Evolutionary conservation across 768 basidiomycete genomes (phyloP), one percentile per base, ranked within the genome.

Genomic region (Serpula lacrymans): DNA sequence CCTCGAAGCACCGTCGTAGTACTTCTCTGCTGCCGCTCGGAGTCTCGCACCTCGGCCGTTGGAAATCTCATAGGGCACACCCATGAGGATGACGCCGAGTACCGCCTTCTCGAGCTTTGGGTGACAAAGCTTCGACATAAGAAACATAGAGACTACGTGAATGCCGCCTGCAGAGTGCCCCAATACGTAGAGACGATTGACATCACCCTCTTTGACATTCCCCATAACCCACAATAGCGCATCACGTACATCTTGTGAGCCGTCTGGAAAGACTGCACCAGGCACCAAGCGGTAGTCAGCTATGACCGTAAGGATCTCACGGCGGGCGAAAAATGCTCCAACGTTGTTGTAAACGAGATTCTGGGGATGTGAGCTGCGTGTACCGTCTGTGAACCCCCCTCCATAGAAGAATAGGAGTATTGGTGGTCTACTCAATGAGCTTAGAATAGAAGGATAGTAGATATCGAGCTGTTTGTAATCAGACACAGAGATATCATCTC

Each of bases 401-500:
- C 79, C 79, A 49, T 82, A 81, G 24, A 74, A 42, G 54, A 70
- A 81, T 56, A 81, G 69, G 9, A 82, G 57, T 11, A 81, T 58
- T 5, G 74, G 74, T 0, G 65, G 57, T 14, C 43, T 51, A 22
- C 45, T 44, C 13, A 36, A 27, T 3, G 45, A 43, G 17, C 41
- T 39, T 10, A 49, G 34, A 6, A 57, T 22, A 3, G 59, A 33
- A 0, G 74, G 78, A 43, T 76, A 80, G 53, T 80, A 82, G 2
- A 80, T 60, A 50, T 81, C 79, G 14, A 81, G 67, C 78, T 82
- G 43, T n/a, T n/a, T n/a, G n/a, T n/a, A n/a, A n/a, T n/a, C n/a
- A n/a, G n/a, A n/a, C n/a, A n/a, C n/a, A n/a, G n/a, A n/a, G n/a
- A n/a, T n/a, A n/a, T n/a, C n/a, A n/a, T n/a, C n/a, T n/a, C n/a